A percentile compares a stretch with the other conserved stretches of the same genome.
These are phyloP conservation scores for Crucihimalaya himalaica DNA, from an alignment of 345 rosid species.

Conservation along the genomic window DNA sequence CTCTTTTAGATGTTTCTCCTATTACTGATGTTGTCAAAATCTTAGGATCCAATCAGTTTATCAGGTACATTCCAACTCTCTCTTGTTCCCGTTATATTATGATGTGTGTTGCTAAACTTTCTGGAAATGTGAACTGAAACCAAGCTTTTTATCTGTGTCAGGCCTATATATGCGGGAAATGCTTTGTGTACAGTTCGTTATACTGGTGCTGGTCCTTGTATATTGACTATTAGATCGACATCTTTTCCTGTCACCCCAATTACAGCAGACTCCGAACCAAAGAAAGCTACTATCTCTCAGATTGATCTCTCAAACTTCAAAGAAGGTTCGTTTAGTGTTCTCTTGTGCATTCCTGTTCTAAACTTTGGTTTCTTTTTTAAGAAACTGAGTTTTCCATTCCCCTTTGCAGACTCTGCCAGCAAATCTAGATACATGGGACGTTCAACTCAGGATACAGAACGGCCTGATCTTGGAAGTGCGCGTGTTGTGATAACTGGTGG, in stretches of 20 bases:
- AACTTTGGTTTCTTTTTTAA: not conserved
- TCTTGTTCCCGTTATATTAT: not conserved
- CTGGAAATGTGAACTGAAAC: not conserved
- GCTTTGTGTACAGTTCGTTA: constrained; percentile 85
- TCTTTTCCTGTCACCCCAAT: constrained; percentile 60
- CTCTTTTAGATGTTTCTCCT: constrained; percentile 91
- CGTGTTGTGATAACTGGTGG: constrained; percentile 89
- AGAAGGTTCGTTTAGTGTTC: constrained; percentile 61
- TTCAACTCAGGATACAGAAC: constrained; percentile 78
- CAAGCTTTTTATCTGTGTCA: constrained; percentile 35
- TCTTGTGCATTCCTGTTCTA: constrained; percentile 14
- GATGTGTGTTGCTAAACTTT: not conserved
- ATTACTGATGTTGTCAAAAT: constrained; percentile 84
- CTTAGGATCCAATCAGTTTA: constrained; percentile 60
- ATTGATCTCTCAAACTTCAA: constrained; percentile 84
- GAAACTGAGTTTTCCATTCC: not conserved
- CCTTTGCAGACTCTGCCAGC: constrained; percentile 55
- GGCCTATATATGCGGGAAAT: constrained; percentile 99
- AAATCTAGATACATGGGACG: constrained; percentile 70
- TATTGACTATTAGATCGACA: constrained; percentile 79
- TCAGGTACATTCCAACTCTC: constrained; percentile 52
- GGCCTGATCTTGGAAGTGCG: constrained; percentile 98
- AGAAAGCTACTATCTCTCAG: constrained; percentile 72
- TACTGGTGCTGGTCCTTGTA: constrained; percentile 74
- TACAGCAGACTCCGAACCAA: constrained; percentile 46